These are phyloP conservation scores for Gossypium gossypioides DNA, from an alignment of 441 rosid genomes.

Conservation along the genomic window DNA sequence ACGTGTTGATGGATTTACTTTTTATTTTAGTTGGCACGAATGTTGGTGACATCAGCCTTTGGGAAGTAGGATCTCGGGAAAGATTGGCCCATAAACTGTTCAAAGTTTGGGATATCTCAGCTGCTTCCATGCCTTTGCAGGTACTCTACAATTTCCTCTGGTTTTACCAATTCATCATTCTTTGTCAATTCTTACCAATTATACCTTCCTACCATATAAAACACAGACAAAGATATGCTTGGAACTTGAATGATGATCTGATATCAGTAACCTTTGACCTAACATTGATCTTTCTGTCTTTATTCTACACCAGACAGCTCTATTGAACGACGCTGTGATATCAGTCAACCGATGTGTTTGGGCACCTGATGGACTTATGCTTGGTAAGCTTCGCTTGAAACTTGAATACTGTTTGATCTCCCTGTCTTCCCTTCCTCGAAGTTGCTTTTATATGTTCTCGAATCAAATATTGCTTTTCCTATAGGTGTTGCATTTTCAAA, in stretches of 20 bases:
- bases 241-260: not conserved
- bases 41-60: constrained; percentile 44
- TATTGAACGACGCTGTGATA: constrained; percentile 33
- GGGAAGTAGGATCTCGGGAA: constrained; percentile 54
- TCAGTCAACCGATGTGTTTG: constrained; percentile 41
- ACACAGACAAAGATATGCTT: not conserved
- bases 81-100: constrained; percentile 39
- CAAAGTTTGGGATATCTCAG: constrained; percentile 49
- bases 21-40: constrained; percentile 40
- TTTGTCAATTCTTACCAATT: not conserved
- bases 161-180: not conserved
- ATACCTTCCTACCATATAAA: not conserved
- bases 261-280: not conserved
- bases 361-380: constrained; percentile 45
- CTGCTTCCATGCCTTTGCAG: constrained; percentile 38
- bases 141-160: constrained; percentile 19
- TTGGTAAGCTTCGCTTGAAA: constrained; percentile 26
- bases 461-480: constrained; percentile 5
- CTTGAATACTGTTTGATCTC: not conserved
- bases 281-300: not conserved
- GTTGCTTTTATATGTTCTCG: not conserved
- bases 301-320: constrained; percentile 23
- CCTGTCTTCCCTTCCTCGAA: not conserved
- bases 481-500: constrained; percentile 69
- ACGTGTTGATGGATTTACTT: not conserved